A percentile compares a stretch with the other conserved stretches of the same genome.
These are phyloP conservation scores for Solanum ossicruentum DNA, from an alignment of 257 asterid species.

Conservation along the genomic window DNA sequence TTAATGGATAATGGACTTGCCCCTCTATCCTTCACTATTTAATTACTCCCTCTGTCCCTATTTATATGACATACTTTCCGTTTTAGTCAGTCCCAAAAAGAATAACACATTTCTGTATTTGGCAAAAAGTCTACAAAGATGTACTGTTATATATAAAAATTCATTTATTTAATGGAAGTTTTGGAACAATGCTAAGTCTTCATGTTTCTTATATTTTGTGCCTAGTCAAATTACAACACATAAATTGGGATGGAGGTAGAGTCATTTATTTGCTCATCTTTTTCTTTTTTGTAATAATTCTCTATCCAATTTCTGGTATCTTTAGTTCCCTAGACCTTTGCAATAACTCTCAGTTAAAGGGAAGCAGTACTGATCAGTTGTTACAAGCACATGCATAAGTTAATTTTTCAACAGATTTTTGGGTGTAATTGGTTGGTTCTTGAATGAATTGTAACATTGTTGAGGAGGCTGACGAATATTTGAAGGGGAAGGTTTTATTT, in stretches of 20 bases:
- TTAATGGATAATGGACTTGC: not conserved
- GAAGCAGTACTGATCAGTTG: not conserved
- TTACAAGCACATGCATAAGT: not conserved
- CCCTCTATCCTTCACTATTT: not conserved
- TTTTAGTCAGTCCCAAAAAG: not conserved
- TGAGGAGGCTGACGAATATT: not conserved
- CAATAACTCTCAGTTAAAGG: not conserved
- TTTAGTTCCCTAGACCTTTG: not conserved
- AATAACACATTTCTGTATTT: not conserved
- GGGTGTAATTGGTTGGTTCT: not conserved
- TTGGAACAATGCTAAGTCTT: not conserved
- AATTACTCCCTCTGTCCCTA: not conserved
- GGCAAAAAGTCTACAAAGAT: not conserved
- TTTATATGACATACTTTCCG: not conserved
- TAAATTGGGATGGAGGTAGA: not conserved
- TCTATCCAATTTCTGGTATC: not conserved
- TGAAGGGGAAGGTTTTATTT: not conserved
- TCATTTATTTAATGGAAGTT: not conserved
- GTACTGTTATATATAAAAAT: too few species aligned
- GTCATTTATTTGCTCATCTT: not conserved
- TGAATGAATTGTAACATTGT: not conserved
- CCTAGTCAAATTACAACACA: not conserved
- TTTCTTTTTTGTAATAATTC: not conserved
- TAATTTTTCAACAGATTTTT: not conserved
- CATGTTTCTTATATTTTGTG: not conserved